A percentile compares a stretch with the other conserved stretches of the same genome.
Conservation (phyloP, 306 rosid species). For the Datisca glomerata region DNA sequence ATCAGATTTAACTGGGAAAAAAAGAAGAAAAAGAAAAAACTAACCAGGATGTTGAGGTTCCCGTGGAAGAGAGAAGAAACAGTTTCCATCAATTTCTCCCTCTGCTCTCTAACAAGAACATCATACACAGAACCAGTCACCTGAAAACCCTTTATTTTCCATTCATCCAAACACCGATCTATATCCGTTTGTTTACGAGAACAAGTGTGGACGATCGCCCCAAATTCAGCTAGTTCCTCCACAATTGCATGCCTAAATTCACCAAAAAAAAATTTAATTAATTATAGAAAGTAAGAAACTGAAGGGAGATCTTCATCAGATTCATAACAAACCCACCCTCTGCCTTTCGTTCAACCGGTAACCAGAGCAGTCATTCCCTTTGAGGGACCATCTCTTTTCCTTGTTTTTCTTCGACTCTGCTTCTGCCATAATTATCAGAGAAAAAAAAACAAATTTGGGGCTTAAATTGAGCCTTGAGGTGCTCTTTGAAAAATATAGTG, state of each 20-base stretch:
- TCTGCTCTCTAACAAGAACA: conserved; percentile 11
- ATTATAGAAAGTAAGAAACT: not conserved
- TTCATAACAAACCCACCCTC: conserved; percentile 17
- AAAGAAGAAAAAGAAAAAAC: too few species aligned
- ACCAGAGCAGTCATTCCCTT: conserved; percentile 41
- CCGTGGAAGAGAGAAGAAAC: conserved; percentile 27
- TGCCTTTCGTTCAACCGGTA: conserved; percentile 41
- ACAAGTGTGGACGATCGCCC: conserved; percentile 33
- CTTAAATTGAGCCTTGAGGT: too few species aligned
- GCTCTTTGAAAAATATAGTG: too few species aligned
- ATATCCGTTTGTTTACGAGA: conserved; percentile 24
- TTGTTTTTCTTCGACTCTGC: conserved; percentile 6
- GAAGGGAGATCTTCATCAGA: not conserved
- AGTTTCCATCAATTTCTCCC: conserved; percentile 22
- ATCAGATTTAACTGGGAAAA: too few species aligned
- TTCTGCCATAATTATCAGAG: conserved; percentile 9
- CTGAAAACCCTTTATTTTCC: conserved; percentile 24
- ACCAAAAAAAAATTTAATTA: not conserved
- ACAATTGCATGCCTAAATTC: conserved; percentile 28
- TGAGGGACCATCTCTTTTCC: conserved; percentile 34
- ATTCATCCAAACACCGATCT: conserved; percentile 19
- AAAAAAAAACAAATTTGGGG: too few species aligned
- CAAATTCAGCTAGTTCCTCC: conserved; percentile 39
- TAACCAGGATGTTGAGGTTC: conserved; percentile 38
- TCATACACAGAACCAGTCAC: conserved; percentile 38